Base-by-base conservation (phyloP, 345 rosid species). In the Eucalyptus melliodora region DNA sequence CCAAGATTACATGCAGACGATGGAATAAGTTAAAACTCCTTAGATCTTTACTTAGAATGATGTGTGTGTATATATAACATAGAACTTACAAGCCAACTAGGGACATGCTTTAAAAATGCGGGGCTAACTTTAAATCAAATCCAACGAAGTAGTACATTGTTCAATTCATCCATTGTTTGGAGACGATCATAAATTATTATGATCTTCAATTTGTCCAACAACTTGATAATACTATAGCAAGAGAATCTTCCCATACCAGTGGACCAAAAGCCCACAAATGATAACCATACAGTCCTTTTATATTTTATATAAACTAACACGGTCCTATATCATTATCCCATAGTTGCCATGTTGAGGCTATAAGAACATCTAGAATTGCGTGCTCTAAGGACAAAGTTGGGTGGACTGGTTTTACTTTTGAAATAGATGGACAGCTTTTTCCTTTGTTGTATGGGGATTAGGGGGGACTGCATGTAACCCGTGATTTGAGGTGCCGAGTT, bases 61-160 rank as follows among this genome's bases (percentile, higher is more conserved):
- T 12, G 16, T 26, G 30, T 60, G 67, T 30, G 8, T 27, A 2
- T 27, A 0, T 12, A 11, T n/a, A 15, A 65, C 37, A 7, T n/a
- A 65, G 5, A 30, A 65, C 37, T 65, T 65, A n/a, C 19, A n/a
- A n/a, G 40, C 40, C 40, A 1, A 65, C 14, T n/a, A n/a, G 77
- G 6, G 1, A n/a, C 3, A 1, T 65, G 77, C 77, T n/a, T 30
- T 65, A 65, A n/a, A 14, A n/a, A 14, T n/a, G 37, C 1, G 1
- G 40, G 77, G 19, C 37, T n/a, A 15, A n/a, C 37, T 65, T 65
- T 65, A 65, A n/a, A n/a, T 65, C 40, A 16, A 16, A 15, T 65
- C 21, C 10, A 65, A n/a, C 2, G 2, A 65, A 65, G 77, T 65
- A 15, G 10, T 65, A 11, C 19, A 16, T 31, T 16, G 19, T n/a